phyloP scores from a whole-genome alignment of 805 yeast species.

The Dipodascus albidus region DNA sequence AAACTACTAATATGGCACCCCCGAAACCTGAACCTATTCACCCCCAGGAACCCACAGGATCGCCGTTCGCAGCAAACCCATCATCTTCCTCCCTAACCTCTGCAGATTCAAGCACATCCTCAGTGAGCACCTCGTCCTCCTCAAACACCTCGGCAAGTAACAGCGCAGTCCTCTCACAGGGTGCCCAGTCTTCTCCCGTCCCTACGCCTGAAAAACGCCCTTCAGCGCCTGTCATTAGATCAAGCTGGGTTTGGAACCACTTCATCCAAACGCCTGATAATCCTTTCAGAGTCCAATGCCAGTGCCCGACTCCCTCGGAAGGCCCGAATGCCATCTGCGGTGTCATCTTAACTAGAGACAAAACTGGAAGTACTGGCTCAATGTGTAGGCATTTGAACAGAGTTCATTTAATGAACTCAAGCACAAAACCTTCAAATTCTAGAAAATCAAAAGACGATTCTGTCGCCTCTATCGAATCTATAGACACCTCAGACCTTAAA shows the following conservation, averaged over 20 bases:
- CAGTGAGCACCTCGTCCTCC: neutral
- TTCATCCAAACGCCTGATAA: neutral
- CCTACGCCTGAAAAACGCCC: neutral
- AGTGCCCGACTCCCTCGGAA: neutral
- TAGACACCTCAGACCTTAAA: neutral
- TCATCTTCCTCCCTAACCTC: neutral
- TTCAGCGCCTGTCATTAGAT: neutral
- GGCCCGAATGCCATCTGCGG: slow-evolving; percentile 2
- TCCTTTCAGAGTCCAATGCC: slow-evolving; percentile 2
- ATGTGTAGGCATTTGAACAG: slow-evolving; percentile 2
- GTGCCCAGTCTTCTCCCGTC: neutral
- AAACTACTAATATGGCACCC: neutral
- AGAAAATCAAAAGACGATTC: neutral
- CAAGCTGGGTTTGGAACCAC: slow-evolving; percentile 2
- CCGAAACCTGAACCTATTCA: neutral
- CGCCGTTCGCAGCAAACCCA: neutral
- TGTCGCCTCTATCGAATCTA: neutral
- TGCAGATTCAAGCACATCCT: neutral
- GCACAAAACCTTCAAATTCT: neutral
- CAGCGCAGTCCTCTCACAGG: neutral
- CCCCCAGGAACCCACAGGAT: neutral
- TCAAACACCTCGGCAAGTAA: neutral
- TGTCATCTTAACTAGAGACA: neutral
- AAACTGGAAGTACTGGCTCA: slow-evolving; percentile 1
- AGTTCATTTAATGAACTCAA: neutral